A percentile compares a stretch with the other conserved stretches of the same genome.
These are phyloP conservation scores for Mercurialis annua DNA, from an alignment of 345 rosid genomes.

Conservation along the genomic window DNA sequence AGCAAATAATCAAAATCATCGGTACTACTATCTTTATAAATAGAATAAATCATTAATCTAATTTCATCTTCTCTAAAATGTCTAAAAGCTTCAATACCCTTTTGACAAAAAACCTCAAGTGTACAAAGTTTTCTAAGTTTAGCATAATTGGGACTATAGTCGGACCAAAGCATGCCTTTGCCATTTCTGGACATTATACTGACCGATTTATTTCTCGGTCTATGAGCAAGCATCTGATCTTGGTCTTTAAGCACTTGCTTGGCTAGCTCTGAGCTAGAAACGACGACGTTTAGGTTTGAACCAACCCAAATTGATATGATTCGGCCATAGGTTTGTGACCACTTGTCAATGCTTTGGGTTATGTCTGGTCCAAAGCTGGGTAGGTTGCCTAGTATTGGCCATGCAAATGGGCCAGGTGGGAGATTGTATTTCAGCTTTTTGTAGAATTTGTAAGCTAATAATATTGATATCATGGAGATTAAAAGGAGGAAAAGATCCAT, in stretches of 20 bases:
- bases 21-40: slow-evolving; percentile 47
- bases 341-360: slow-evolving; percentile 68
- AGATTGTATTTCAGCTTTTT: slow-evolving; percentile 34
- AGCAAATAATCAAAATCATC: slow-evolving; percentile 55
- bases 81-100: slow-evolving; percentile 65
- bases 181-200: slow-evolving; percentile 65
- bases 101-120: slow-evolving; percentile 73
- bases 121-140: slow-evolving; percentile 81
- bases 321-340: slow-evolving; percentile 76
- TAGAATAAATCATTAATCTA: slow-evolving; percentile 76
- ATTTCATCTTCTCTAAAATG: slow-evolving; percentile 93
- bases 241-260: slow-evolving; percentile 68
- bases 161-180: slow-evolving; percentile 82
- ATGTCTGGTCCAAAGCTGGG: slow-evolving; percentile 74
- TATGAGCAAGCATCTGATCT: slow-evolving; percentile 66
- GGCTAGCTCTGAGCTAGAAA: slow-evolving; percentile 66
- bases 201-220: slow-evolving; percentile 59
- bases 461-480: background rate
- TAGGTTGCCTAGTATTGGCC: slow-evolving; percentile 84
- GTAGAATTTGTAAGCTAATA: background rate
- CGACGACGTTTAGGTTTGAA: slow-evolving; percentile 67
- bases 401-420: slow-evolving; percentile 78
- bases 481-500: slow-evolving; percentile 1
- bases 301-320: slow-evolving; percentile 89
- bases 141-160: slow-evolving; percentile 81